Base-by-base conservation (phyloP, 352 stramenopile genomes). In the Phytophthora tubulina region DNA sequence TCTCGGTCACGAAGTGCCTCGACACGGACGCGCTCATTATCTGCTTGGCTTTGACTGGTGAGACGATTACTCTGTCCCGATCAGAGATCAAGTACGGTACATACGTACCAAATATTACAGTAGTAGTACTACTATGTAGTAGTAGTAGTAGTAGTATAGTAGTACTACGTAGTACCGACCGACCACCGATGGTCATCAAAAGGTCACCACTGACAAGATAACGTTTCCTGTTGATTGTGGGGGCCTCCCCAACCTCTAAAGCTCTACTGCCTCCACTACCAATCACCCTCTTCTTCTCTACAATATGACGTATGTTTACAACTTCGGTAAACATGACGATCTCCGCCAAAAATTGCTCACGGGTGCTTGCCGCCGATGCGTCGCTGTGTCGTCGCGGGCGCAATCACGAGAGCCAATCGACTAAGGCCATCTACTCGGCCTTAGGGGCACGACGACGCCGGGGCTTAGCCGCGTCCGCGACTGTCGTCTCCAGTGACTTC, bases 1-100 rank as follows among this genome's bases (percentile, higher is more conserved):
- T 91, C 62, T 90, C 84, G 50, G 73, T 73, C 64, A 90, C 78
- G 51, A 90, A 91, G 70, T 91, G 86, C 65, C 78, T 93, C 39
- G 84, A 90, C 52, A 70, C 58, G 46, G 66, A 59, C 11, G 67
- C 67, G 63, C 66, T 88, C 60, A 82, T 73, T 27, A n/a, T 8
- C 6, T 27, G 39, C 13, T 75, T 27, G 21, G 21, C 21, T 42
- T 51, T 59, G 38, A 52, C 21, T 63, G 55, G 11, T 42, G 9
- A 0, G 27, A 33, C 21, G 8, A 14, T 13, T 6, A 32, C 4
- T 33, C 17, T 51, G 45, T 51, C 27, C 41, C 14, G n/a, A 44
- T 31, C 42, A 38, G 8, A 63, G 30, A 49, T 17, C 1, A 27
- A 32, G 9, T 46, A 68, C 39, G 49, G 49, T 61, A 62, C 35